phyloP scores from a whole-genome alignment of 2,329 filamentous ascomycete genomes.

The Colletotrichum sp. region DNA sequence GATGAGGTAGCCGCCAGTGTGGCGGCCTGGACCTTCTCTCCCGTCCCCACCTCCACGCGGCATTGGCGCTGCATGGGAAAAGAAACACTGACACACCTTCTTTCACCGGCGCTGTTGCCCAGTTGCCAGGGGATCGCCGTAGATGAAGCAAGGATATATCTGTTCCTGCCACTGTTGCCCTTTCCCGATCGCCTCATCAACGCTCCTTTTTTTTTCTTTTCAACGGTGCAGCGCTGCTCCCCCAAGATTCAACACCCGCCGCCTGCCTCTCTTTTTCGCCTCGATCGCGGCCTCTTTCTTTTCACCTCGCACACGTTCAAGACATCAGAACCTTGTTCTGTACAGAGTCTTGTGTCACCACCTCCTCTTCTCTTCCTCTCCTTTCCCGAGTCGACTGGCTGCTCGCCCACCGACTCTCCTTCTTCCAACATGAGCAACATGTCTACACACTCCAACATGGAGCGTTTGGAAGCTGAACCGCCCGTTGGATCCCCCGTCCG shows the following conservation, averaged over 20 bases:
- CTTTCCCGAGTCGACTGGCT: background rate
- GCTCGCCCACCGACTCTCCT: conserved; percentile 7
- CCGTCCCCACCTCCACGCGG: conserved; percentile 9
- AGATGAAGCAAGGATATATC: conserved; percentile 3
- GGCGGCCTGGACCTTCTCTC: conserved; percentile 1
- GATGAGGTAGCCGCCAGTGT: background rate
- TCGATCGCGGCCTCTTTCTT: background rate
- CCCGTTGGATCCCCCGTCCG: conserved; percentile 4
- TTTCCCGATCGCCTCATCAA: background rate
- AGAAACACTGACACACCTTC: conserved; percentile 12
- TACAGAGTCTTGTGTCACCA: conserved; percentile 8
- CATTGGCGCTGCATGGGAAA: conserved; percentile 5
- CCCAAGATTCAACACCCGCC: background rate
- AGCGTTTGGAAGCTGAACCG: conserved; percentile 12
- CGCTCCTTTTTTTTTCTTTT: background rate
- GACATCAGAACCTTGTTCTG: conserved; percentile 23
- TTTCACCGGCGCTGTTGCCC: background rate
- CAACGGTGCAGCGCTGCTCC: background rate
- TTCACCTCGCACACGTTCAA: conserved; percentile 9
- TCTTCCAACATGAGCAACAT: conserved; percentile 17
- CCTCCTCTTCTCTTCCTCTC: conserved; percentile 2
- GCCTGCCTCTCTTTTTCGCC: background rate
- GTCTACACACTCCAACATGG: conserved; percentile 21
- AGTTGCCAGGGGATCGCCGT: background rate
- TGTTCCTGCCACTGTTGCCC: background rate